Conservation (phyloP, 495 filamentous ascomycete species). For the Talaromyces adpressus region DNA sequence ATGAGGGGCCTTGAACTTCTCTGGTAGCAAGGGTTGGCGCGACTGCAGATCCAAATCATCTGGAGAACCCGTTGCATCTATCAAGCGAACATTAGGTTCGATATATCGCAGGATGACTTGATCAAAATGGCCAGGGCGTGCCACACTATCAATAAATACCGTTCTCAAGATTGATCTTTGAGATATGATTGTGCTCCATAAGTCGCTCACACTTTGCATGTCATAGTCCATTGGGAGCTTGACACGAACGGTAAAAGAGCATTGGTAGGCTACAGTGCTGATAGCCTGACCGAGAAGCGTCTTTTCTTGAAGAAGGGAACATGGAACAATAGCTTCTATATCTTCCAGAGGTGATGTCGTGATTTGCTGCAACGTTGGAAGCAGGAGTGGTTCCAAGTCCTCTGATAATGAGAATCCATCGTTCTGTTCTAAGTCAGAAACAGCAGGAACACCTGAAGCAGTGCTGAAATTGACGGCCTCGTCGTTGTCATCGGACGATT, state of each 20-base stretch:
- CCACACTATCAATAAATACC: conserved; percentile 38
- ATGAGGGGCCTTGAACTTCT: conserved; percentile 26
- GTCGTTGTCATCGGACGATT: neutral
- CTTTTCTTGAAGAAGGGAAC: neutral
- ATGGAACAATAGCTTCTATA: neutral
- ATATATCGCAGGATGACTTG: conserved; percentile 30
- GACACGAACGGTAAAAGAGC: neutral
- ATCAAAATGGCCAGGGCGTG: conserved; percentile 23
- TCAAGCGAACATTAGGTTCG: conserved; percentile 3
- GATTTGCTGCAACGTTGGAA: neutral
- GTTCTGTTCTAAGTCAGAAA: neutral
- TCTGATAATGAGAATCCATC: neutral
- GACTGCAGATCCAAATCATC: conserved; percentile 23
- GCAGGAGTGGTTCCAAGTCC: neutral
- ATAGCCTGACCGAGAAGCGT: neutral
- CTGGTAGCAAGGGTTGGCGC: conserved; percentile 35
- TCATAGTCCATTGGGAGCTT: neutral
- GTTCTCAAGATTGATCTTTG: conserved; percentile 45
- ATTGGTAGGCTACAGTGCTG: neutral
- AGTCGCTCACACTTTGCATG: conserved; percentile 20
- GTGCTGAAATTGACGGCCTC: neutral
- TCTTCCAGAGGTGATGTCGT: neutral
- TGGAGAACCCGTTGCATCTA: neutral
- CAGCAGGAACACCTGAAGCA: neutral
- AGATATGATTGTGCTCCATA: conserved; percentile 41